These are phyloP conservation scores for Botrytis sinoallii DNA, from an alignment of 2,329 filamentous ascomycete genomes.

Conservation along the genomic window DNA sequence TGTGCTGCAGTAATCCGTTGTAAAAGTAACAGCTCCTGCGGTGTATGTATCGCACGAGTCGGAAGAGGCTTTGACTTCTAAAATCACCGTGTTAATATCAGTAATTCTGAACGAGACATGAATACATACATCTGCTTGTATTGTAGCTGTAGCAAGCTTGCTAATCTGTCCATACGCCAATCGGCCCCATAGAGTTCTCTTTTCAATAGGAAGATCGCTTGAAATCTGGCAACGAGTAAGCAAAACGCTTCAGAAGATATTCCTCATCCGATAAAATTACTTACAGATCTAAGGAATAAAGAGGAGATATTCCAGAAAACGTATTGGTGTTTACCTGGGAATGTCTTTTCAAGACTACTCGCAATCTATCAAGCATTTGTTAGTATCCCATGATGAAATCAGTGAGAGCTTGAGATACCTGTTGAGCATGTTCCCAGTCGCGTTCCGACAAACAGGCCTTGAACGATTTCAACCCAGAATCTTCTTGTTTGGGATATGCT, in stretches of 20 bases:
- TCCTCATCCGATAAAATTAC: conserved; percentile 6
- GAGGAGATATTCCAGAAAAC: conserved; percentile 38
- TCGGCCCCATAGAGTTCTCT: conserved; percentile 34
- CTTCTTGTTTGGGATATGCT: conserved; percentile 34
- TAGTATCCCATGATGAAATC: background rate
- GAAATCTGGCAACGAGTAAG: conserved; percentile 29
- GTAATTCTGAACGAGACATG: background rate
- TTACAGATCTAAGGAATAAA: conserved; percentile 36
- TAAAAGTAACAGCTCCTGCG: conserved; percentile 37
- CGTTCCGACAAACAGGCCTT: conserved; percentile 34
- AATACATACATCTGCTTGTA: conserved; percentile 31
- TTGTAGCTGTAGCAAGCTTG: conserved; percentile 37
- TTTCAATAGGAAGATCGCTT: conserved; percentile 30
- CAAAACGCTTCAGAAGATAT: background rate
- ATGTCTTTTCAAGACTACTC: conserved; percentile 38
- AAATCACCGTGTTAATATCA: conserved; percentile 8
- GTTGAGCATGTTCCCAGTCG: conserved; percentile 38
- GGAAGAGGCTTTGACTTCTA: conserved; percentile 34
- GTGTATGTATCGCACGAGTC: conserved; percentile 36
- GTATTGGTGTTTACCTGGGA: conserved; percentile 36
- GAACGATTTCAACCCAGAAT: conserved; percentile 33
- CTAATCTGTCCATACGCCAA: conserved; percentile 34
- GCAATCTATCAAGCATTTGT: conserved; percentile 32
- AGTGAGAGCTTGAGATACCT: conserved; percentile 26
- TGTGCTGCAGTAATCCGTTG: conserved; percentile 33